phyloP scores from a whole-genome alignment of 768 basidiomycete genomes.

The Pleurotus djamor region DNA sequence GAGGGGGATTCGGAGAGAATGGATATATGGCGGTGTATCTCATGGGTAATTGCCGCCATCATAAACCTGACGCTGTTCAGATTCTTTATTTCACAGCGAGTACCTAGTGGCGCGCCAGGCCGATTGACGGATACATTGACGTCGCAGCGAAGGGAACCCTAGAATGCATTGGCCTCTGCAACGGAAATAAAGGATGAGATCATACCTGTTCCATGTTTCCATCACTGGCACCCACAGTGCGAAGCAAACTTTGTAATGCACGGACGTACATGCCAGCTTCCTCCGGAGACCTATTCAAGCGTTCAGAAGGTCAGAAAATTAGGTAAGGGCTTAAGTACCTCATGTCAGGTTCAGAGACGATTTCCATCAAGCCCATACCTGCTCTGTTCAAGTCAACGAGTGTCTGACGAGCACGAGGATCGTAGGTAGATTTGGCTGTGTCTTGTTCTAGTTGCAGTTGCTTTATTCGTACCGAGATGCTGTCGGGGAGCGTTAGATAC shows the following conservation, averaged over 20 bases:
- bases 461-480: slow-evolving; percentile 70
- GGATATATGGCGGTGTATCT: slow-evolving; percentile 75
- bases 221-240: slow-evolving; percentile 85
- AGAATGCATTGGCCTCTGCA: neutral
- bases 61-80: slow-evolving; percentile 89
- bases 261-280: slow-evolving; percentile 89
- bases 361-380: slow-evolving; percentile 89
- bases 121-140: slow-evolving; percentile 92
- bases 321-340: slow-evolving; percentile 35
- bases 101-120: slow-evolving; percentile 60
- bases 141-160: slow-evolving; percentile 96
- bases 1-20: slow-evolving; percentile 37
- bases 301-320: neutral
- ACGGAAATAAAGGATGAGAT: neutral
- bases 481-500: slow-evolving; percentile 39
- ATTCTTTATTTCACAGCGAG: slow-evolving; percentile 96
- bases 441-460: slow-evolving; percentile 98
- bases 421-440: slow-evolving; percentile 81
- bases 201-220: slow-evolving; percentile 95
- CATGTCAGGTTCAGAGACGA: slow-evolving; percentile 93
- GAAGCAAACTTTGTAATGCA: slow-evolving; percentile 75
- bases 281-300: slow-evolving; percentile 66
- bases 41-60: slow-evolving; percentile 77
- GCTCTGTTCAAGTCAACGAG: slow-evolving; percentile 89
- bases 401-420: slow-evolving; percentile 46